Percentiles rank a stretch among this genome's conserved stretches.
Evolutionary conservation across 1,284 basidiomycete species (phyloP).

Genomic region (Fomitopsis schrenkii): DNA sequence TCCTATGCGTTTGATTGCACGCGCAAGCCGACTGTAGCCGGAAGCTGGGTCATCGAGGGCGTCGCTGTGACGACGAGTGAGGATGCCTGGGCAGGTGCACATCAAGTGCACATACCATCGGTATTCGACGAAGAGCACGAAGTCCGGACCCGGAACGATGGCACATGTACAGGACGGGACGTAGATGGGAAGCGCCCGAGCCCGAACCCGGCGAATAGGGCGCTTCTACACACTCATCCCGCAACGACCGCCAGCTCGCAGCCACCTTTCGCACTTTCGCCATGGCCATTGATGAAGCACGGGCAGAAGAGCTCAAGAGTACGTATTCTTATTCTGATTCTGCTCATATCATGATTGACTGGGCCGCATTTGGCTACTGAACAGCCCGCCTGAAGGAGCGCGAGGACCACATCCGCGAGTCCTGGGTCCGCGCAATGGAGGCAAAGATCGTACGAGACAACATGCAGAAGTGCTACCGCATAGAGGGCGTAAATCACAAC

Average conservation of each 20-base stretch:
- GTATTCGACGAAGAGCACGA: too few relatives aligned
- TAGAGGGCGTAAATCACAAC: constrained; percentile 89
- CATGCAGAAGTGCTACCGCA: constrained; percentile 87
- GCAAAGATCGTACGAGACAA: constrained; percentile 87
- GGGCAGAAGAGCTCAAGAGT: constrained; percentile 49
- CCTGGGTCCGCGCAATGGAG: constrained; percentile 96
- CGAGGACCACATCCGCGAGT: constrained; percentile 83
- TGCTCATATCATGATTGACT: neutral
- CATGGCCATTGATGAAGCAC: constrained; percentile 37
- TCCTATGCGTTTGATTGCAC: too few relatives aligned
- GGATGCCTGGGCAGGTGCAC: too few relatives aligned
- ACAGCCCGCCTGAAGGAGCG: constrained; percentile 63
- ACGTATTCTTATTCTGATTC: constrained; percentile 2
- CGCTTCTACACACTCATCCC: neutral
- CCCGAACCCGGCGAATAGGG: neutral
- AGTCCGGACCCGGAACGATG: neutral
- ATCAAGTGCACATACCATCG: too few relatives aligned
- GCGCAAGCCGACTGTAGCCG: too few relatives aligned
- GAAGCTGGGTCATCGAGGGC: too few relatives aligned
- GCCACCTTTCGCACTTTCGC: neutral
- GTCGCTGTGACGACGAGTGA: too few relatives aligned
- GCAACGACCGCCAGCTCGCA: neutral
- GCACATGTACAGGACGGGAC: neutral
- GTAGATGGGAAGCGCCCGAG: neutral
- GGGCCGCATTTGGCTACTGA: neutral